Base-by-base conservation (phyloP, 192 early-diverging fungal genomes). In the Linderina pennispora region DNA sequence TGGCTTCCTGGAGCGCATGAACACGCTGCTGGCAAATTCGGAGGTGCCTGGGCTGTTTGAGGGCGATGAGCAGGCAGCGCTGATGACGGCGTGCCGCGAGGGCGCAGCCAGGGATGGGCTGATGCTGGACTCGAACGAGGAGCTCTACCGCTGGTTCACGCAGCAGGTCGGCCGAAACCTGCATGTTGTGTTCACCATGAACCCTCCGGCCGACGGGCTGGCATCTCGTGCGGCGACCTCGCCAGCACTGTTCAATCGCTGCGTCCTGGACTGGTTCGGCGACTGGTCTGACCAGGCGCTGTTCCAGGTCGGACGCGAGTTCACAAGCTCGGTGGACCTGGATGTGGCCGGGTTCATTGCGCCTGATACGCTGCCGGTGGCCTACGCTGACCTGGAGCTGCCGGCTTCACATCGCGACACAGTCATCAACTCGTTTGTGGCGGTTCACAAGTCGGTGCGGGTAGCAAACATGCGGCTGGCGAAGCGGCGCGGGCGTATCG, bases 111-210 rank as follows among this genome's bases (percentile, higher is more conserved):
- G 90, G 16, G 94, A 99, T 43, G 97, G 97, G 15, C 56, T 91
- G 43, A 83, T 94, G 81, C 73, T 98, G 18, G 94, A 98, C 56
- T 87, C 93, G 13, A 66, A 74, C 35, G 97, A 99, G 43, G 95
- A 99, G 56, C 77, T 98, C 17, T 92, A 96, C 75, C 88, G 89
- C 47, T 98, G 95, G 95, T 98, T 99, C 70, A 93, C 91, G 20
- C 78, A 84, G 43, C 95, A 97, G 65, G 91, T 99, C 39, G 88
- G 86, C 79, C 82, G 82, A 40, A 99, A 99, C 58, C 62, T 99
- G 28, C 97, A 99, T 54, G 93, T 99, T 20, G 93, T 99, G 10
- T 98, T 99, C 55, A 99, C 97, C 10, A 99, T 99, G 97, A 99
- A 99, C 61, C 97, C 97, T 13, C 97, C 97, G 0, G 85, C 90